Evolutionary conservation across 2,329 filamentous ascomycete species (phyloP).

Genomic region (Cladophialophora chaetospira): DNA sequence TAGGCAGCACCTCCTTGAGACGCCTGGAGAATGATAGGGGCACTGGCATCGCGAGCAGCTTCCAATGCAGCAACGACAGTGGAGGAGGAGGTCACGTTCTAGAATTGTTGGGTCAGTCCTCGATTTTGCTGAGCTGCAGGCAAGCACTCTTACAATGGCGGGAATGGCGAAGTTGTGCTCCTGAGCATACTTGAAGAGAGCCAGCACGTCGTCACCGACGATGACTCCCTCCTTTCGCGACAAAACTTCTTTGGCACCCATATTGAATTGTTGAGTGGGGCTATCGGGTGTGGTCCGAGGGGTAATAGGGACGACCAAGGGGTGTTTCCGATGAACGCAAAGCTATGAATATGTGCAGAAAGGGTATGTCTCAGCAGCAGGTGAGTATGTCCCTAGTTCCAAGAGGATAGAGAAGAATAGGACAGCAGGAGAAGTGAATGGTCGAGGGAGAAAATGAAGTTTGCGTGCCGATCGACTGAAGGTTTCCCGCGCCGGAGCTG

Average conservation of each 20-base stretch:
- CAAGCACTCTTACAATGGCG: slow-evolving; percentile 61
- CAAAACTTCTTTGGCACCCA: slow-evolving; percentile 56
- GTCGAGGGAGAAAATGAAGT: neutral
- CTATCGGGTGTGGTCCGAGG: neutral
- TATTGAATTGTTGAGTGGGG: slow-evolving; percentile 21
- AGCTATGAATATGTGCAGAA: neutral
- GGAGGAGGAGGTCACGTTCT: slow-evolving; percentile 92
- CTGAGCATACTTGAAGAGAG: slow-evolving; percentile 86
- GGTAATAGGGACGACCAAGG: neutral
- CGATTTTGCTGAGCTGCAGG: neutral
- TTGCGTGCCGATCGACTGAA: too few species aligned
- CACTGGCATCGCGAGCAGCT: slow-evolving; percentile 88
- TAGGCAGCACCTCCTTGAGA: slow-evolving; percentile 92
- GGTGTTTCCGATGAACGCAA: neutral
- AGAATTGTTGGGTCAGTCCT: slow-evolving; percentile 14
- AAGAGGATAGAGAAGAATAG: slow-evolving; percentile 6
- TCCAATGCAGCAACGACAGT: slow-evolving; percentile 85
- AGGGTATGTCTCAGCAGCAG: neutral
- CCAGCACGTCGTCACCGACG: slow-evolving; percentile 65
- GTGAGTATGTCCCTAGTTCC: neutral
- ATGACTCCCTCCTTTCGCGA: slow-evolving; percentile 67
- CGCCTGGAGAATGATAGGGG: slow-evolving; percentile 89
- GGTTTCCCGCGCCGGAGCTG: too few species aligned
- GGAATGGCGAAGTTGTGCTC: slow-evolving; percentile 87
- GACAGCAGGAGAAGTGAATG: slow-evolving; percentile 3